Evolutionary conservation across 805 yeast species (phyloP).

Genomic region (Wickerhamiella vanderwaltii): DNA sequence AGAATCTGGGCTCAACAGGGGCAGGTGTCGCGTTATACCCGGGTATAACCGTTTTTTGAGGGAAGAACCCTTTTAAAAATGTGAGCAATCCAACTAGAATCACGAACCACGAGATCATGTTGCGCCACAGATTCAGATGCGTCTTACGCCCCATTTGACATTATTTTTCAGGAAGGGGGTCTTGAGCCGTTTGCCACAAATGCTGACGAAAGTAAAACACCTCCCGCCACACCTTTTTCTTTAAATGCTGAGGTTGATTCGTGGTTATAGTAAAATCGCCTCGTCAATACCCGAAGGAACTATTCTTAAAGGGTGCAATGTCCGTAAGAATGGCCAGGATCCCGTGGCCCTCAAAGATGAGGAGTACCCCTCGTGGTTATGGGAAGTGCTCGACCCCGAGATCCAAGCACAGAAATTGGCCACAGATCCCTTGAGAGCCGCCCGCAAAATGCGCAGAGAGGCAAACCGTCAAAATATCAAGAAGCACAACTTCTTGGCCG

Average conservation of each 20-base stretch:
- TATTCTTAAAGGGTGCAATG: constrained; percentile 61
- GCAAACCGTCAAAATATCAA: constrained; percentile 60
- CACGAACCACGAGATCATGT: constrained; percentile 9
- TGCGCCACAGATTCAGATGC: too few relatives aligned
- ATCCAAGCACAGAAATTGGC: constrained; percentile 46
- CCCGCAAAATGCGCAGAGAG: constrained; percentile 58
- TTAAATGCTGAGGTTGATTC: constrained; percentile 1
- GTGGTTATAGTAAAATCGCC: constrained; percentile 30
- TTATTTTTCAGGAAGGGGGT: too few relatives aligned
- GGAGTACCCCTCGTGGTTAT: constrained; percentile 91
- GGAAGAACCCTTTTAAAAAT: constrained; percentile 80
- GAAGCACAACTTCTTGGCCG: constrained; percentile 56
- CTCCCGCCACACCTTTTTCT: background rate
- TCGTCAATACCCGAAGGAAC: constrained; percentile 29
- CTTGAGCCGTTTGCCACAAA: background rate
- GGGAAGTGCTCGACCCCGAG: constrained; percentile 65
- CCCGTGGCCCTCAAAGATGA: constrained; percentile 77
- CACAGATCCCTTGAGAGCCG: constrained; percentile 48
- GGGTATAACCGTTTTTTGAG: constrained; percentile 65
- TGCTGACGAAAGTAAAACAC: too few relatives aligned
- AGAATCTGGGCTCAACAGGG: constrained; percentile 36
- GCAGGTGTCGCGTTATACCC: constrained; percentile 32
- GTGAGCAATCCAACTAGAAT: constrained; percentile 40
- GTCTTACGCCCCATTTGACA: too few relatives aligned
- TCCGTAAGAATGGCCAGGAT: constrained; percentile 71